Base-by-base conservation (phyloP, 257 asterid genomes). In the Voacanga thouarsii region DNA sequence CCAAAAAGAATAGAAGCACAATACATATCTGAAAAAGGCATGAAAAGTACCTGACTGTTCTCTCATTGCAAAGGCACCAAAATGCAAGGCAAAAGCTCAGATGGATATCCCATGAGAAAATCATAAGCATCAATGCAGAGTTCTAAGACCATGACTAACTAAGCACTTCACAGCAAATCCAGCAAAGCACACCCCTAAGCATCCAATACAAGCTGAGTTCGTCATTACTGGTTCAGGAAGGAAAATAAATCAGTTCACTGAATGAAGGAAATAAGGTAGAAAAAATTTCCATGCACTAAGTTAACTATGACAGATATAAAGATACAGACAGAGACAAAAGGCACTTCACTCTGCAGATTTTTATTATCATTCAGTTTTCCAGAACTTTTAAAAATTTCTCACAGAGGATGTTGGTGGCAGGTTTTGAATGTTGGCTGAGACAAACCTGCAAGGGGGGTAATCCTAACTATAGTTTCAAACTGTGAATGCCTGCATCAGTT, bases 91-190 rank as follows among this genome's bases (percentile, higher is more conserved):
- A 16, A 53, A 5, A 53, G 21, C 23, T 53, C 5, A 53, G 23
- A 53, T 14, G 59, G 59, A 53, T 53, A 53, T 37, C 71, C 23
- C 33, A 37, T 39, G 51, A 67, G 28, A 67, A 41, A 66, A 67
- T 39, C 21, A 49, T 18, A 1, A 49, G 44, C 74, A 39, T 65
- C 53, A 66, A 12, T 15, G 51, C 28, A 65, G 53, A 51, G 56
- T 68, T 19, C 71, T 63, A 47, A 87, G 79, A 39, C 71, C 83
- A 60, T 78, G 86, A 82, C 81, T 68, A 80, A 80, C 84, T 61
- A 88, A 68, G 70, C 88, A 82, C 87, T 92, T 92, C 67, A 85
- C 41, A 61, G 87, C 76, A 70, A 86, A 89, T 63, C 96, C 96
- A 79, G 87, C 69, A 24, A 88, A 63, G 83, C 92, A 85, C 73